Evolutionary conservation across 163 green algal genomes (phyloP), one percentile per base, ranked within the genome.

Genomic region (Scenedesmus sp.): DNA sequence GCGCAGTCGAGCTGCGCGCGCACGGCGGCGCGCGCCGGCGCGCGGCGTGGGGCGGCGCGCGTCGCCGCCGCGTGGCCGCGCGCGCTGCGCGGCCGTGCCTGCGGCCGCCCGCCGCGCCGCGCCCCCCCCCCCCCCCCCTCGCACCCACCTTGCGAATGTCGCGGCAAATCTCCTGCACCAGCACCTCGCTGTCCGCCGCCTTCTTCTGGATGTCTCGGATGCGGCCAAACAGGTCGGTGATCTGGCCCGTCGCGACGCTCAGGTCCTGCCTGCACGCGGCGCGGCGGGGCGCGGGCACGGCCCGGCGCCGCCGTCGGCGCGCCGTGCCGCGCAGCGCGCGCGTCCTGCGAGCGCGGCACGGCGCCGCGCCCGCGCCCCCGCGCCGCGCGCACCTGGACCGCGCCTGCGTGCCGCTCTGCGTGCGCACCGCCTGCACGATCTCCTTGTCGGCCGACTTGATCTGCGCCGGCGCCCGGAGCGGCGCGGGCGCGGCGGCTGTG

Each of bases 121-220:
- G n/a, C n/a, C n/a, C n/a, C n/a, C n/a, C n/a, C n/a, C n/a, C n/a
- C n/a, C n/a, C n/a, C n/a, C n/a, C n/a, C n/a, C n/a, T n/a, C n/a
- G n/a, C n/a, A n/a, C n/a, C n/a, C 54, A 77, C 69, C 69, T 98
- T 98, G 75, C 93, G 92, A 70, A 99, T 98, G 87, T 99, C 96
- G 4, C 92, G 82, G 87, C 96, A 99, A 60, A 99, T 98, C 81
- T 98, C 94, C 80, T 98, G 93, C 42, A 98, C 94, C 89, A 98
- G 95, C 15, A 85, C 84, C 85, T 99, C 94, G 42, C 48, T 97
- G 83, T 95, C 88, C 80, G 95, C 92, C 13, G 93, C 91, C 78
- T 97, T 97, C 24, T 63, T 82, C 80, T 97, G 91, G 72, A 99
- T 98, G 56, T 96, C 93, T 10, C 77, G 67, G 18, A 98, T 90